Conservation (phyloP, 2,329 filamentous ascomycete species). For the Remersonia thermophila region DNA sequence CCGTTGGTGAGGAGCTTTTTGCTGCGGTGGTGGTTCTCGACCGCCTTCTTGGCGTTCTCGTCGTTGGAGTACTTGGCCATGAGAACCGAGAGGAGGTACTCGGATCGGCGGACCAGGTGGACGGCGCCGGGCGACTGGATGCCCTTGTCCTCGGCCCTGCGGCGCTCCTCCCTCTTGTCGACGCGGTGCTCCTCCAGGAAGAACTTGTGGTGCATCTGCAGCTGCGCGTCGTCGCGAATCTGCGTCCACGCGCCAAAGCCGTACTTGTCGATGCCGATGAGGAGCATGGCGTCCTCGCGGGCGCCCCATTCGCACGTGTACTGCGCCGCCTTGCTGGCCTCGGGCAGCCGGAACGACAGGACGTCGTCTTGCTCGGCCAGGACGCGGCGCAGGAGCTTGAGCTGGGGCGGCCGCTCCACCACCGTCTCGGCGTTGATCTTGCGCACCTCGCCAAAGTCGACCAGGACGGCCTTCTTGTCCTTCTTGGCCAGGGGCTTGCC, state of each 20-base stretch:
- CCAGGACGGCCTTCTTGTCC: constrained; percentile 91
- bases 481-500: constrained; percentile 87
- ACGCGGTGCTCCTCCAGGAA: constrained; percentile 97
- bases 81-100: constrained; percentile 90
- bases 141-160: constrained; percentile 62
- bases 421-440: constrained; percentile 94
- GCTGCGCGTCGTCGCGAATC: constrained; percentile 81
- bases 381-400: constrained; percentile 69
- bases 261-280: constrained; percentile 83
- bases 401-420: constrained; percentile 78
- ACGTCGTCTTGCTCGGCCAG: constrained; percentile 57
- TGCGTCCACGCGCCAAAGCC: constrained; percentile 93
- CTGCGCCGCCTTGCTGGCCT: constrained; percentile 82
- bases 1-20: constrained; percentile 66
- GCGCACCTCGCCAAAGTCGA: constrained; percentile 86
- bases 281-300: constrained; percentile 92
- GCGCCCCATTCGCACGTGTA: constrained; percentile 90
- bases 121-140: constrained; percentile 94
- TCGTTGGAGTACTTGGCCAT: constrained; percentile 75
- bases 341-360: constrained; percentile 71
- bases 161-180: constrained; percentile 89
- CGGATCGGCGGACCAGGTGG: constrained; percentile 84
- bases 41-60: constrained; percentile 59
- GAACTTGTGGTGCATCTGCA: constrained; percentile 79
- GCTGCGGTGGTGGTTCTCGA: constrained; percentile 90